Base-by-base conservation (phyloP, 2,329 filamentous ascomycete species). In the Niveomyces coronatus region DNA sequence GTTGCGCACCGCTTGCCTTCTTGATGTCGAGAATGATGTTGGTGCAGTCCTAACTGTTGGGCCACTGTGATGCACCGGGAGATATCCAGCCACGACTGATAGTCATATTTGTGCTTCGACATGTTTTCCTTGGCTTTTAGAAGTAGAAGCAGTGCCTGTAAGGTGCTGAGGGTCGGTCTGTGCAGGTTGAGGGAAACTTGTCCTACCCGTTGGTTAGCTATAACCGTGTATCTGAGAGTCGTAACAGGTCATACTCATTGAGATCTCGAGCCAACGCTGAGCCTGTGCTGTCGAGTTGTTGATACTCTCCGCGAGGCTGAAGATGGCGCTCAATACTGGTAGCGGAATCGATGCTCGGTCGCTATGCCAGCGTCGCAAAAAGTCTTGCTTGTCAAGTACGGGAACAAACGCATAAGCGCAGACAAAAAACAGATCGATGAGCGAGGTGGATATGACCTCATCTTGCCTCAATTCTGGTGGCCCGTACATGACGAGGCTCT, bases 371-470 rank as follows among this genome's bases (percentile, higher is more conserved):
- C 34, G 34, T 9, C 13, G 34, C 17, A 28, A 20, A 16, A 36
- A 36, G 17, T 36, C 34, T 10, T 11, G 34, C 26, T 36, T 28
- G 34, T 36, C 34, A 7, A 36, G 24, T 9, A 36, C 34, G 6
- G 34, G 34, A 6, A 36, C 34, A 11, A 36, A 36, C 8, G 15
- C 16, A 9, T 36, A 14, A 11, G 34, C 34, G 14, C 20, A 13
- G 4, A 18, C 16, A 18, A 36, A 36, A 16, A 36, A 36, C 3
- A 20, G 7, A 11, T 29, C 9, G 11, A 35, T 24, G 9, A 35
- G 22, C 7, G 14, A n/a, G 4, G 22, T 28, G n/a, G 29, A 17
- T 10, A 7, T 9, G 7, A 11, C 24, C 7, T 17, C 11, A 16
- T 17, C 2, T 11, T 15, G 17, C 7, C 20, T 5, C 24, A 28